Evolutionary conservation across 805 yeast species (phyloP).

Genomic region (Cyberlindnera veronae): DNA sequence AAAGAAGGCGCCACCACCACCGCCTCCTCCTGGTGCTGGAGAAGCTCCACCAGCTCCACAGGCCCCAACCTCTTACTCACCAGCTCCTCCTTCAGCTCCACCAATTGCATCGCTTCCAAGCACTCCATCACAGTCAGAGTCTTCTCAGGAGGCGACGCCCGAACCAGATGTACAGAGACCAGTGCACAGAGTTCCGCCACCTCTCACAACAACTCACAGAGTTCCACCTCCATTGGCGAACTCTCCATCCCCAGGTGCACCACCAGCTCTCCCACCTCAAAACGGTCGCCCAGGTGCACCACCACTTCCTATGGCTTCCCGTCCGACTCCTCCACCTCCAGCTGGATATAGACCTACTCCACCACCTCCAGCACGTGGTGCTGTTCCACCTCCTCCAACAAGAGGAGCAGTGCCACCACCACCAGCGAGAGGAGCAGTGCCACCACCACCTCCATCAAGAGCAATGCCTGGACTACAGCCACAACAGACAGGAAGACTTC

Average conservation of each 20-base stretch:
- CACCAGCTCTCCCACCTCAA: constrained; percentile 9
- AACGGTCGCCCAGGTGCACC: constrained; percentile 16
- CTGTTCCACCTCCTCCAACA: constrained; percentile 17
- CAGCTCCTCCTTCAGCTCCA: constrained; percentile 15
- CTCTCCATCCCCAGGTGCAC: constrained; percentile 1
- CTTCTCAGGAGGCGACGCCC: constrained; percentile 6
- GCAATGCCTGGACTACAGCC: constrained; percentile 7
- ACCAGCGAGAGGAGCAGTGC: constrained; percentile 13
- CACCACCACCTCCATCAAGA: constrained; percentile 32
- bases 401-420: constrained; percentile 19
- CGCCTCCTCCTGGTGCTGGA: constrained; percentile 37
- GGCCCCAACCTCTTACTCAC: constrained; percentile 2
- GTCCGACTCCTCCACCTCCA: constrained; percentile 3
- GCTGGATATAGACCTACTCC: constrained; percentile 3
- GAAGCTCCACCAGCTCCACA: constrained; percentile 8
- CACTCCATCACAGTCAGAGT: constrained; percentile 7
- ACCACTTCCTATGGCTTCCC: constrained; percentile 8
- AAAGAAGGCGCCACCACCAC: constrained; percentile 42
- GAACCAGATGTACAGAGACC: constrained; percentile 5
- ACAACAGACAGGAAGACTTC: constrained; percentile 19
- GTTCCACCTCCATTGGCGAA: constrained; percentile 26
- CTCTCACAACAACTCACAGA: constrained; percentile 21
- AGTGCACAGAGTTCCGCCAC: constrained; percentile 28
- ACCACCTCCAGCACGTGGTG: constrained; percentile 13
- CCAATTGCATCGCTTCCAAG: constrained; percentile 11